Evolutionary conservation across 495 filamentous ascomycete genomes (phyloP), one percentile per base, ranked within the genome.

Genomic region (Immersiella caudata): DNA sequence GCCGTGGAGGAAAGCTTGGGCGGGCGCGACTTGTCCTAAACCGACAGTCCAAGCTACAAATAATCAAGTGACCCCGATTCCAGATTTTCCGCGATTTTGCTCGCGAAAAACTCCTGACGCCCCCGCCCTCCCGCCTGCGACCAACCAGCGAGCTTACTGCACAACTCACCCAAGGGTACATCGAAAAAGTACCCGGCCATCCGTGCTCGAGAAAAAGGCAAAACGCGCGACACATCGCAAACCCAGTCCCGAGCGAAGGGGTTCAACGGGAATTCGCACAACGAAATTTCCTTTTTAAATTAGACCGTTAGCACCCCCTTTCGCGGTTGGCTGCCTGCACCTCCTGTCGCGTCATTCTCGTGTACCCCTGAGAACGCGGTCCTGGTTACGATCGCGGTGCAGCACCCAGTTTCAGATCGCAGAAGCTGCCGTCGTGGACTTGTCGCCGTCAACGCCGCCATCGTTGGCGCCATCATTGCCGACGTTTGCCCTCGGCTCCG

Each of bases 51-150:
- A 70, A 56, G 73, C 71, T 80, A 79, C 79, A 80, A 80, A 81
- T 79, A 79, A 76, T 46, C 73, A 79, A 78, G 68, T 49, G 70
- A 68, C 74, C 77, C 74, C 77, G 73, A 75, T 56, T 72, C 75
- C 74, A 77, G 74, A 74, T 73, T 75, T 76, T 78, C 72, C 72
- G 70, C 69, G 64, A 66, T 64, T 74, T 70, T 70, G 67, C 70
- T 68, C 69, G 73, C 65, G 56, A 71, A 74, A 65, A 74, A 67
- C 26, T 70, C 70, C 58, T 66, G 46, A 54, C 67, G 63, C 66
- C 64, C 33, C 40, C 67, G 56, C 56, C 61, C 64, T 46, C 64
- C 61, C 69, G 25, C 62, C 36, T 62, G 40, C 65, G 25, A 18
- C 52, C 16, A 62, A 36, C 57, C n/a, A 33, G 22, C 36, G 22